Conservation (phyloP, 1,284 basidiomycete genomes). For the Limonomyces culmigenus region DNA sequence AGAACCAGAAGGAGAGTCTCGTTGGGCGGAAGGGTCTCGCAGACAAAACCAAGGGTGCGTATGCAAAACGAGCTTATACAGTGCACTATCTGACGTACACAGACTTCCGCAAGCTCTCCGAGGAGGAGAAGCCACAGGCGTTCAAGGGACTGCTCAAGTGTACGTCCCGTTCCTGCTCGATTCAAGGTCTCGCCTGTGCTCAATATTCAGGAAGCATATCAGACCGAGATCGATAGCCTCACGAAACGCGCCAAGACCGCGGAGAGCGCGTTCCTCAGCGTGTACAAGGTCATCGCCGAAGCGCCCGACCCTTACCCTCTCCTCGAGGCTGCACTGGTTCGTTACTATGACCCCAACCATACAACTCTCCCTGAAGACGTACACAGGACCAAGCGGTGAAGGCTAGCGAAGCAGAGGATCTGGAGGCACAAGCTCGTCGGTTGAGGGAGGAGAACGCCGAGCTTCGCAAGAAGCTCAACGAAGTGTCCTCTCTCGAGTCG, state of each 20-base stretch:
- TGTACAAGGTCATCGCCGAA: conserved; percentile 87
- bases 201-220: conserved; percentile 53
- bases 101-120: conserved; percentile 92
- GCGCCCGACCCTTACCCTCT: conserved; percentile 94
- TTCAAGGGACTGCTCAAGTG: conserved; percentile 84
- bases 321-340: conserved; percentile 80
- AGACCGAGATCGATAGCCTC: conserved; percentile 88
- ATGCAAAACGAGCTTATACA: not conserved
- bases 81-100: conserved; percentile 2
- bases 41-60: conserved; percentile 79
- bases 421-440: conserved; percentile 56
- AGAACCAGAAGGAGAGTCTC: conserved; percentile 92
- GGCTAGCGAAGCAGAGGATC: conserved; percentile 60
- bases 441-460: conserved; percentile 69
- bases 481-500: conserved; percentile 48
- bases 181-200: conserved; percentile 1
- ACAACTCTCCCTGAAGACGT: not conserved
- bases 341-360: conserved; percentile 12
- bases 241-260: conserved; percentile 83
- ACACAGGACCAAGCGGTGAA: conserved; percentile 76
- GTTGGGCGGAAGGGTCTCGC: conserved; percentile 86
- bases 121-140: conserved; percentile 67
- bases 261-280: conserved; percentile 86
- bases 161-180: conserved; percentile 13
- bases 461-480: conserved; percentile 52